These are phyloP conservation scores for Aciculosporium take DNA, from an alignment of 2,329 filamentous ascomycete genomes.

Conservation along the genomic window DNA sequence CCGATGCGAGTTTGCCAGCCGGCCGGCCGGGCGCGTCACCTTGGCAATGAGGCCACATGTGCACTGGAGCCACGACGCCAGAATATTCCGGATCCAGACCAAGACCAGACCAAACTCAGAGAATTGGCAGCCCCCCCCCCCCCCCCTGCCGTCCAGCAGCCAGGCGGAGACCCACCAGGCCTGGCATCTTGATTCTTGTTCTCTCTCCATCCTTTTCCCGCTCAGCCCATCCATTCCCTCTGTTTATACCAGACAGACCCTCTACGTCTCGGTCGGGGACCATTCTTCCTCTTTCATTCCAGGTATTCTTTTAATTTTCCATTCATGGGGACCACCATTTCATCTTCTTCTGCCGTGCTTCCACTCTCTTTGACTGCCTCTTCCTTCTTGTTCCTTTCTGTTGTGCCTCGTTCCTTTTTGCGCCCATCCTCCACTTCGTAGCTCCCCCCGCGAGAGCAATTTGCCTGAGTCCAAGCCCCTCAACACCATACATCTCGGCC, in stretches of 20 bases:
- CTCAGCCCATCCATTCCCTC: constrained; percentile 6
- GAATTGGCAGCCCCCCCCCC: too few species aligned
- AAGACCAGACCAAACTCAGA: neutral
- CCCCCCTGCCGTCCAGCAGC: too few species aligned
- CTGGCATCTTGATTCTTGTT: too few species aligned
- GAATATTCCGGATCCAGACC: neutral
- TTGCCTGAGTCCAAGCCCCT: neutral
- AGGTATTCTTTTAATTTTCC: constrained; percentile 1
- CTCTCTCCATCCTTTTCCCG: constrained; percentile 9
- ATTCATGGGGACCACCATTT: constrained; percentile 6
- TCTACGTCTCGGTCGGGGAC: neutral
- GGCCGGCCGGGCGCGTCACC: neutral
- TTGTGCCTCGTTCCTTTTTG: neutral
- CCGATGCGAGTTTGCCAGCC: neutral
- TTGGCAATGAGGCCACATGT: constrained; percentile 5
- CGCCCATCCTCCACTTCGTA: neutral
- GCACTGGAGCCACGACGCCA: neutral
- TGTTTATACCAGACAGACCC: too few species aligned
- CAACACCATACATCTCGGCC: neutral
- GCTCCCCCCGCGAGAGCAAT: neutral
- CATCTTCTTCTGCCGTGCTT: constrained; percentile 3
- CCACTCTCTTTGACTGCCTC: constrained; percentile 11
- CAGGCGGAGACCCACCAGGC: too few species aligned
- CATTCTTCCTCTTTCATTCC: constrained; percentile 6
- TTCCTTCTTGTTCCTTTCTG: neutral